Conservation (phyloP, 1,139 yeast genomes). For the Protomyces arabidopsidicola region DNA sequence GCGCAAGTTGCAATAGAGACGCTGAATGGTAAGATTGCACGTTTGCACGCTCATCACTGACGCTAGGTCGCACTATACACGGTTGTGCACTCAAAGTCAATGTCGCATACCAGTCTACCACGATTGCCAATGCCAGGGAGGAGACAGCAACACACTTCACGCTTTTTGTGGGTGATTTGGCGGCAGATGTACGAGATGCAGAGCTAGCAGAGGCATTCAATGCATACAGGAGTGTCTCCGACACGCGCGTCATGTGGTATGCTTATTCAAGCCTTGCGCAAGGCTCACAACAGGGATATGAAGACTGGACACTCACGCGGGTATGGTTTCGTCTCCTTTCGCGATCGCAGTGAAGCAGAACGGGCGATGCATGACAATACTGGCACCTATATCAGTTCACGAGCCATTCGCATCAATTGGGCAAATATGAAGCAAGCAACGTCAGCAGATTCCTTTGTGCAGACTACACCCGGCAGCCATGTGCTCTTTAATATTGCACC, state of each 20-base stretch:
- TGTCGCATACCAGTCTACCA: conserved; percentile 71
- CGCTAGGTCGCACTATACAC: conserved; percentile 4
- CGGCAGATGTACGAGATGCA: conserved; percentile 79
- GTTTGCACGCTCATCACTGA: neutral
- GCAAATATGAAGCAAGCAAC: conserved; percentile 58
- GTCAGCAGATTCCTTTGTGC: neutral
- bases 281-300: conserved; percentile 51
- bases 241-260: conserved; percentile 90
- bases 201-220: conserved; percentile 55
- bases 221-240: conserved; percentile 59
- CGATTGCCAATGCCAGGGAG: conserved; percentile 40
- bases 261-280: no score
- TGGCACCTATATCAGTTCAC: conserved; percentile 64
- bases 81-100: conserved; percentile 51
- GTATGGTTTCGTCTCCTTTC: conserved; percentile 85
- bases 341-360: conserved; percentile 64
- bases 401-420: conserved; percentile 82
- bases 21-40: conserved; percentile 54
- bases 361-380: conserved; percentile 68
- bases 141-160: conserved; percentile 50
- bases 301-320: conserved; percentile 88
- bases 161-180: conserved; percentile 81
- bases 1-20: conserved; percentile 62
- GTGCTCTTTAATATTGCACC: neutral
- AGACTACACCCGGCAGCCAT: neutral